Percentiles rank a stretch among this genome's conserved stretches.
Conservation (phyloP, 768 basidiomycete genomes). For the Suillus plorans region DNA sequence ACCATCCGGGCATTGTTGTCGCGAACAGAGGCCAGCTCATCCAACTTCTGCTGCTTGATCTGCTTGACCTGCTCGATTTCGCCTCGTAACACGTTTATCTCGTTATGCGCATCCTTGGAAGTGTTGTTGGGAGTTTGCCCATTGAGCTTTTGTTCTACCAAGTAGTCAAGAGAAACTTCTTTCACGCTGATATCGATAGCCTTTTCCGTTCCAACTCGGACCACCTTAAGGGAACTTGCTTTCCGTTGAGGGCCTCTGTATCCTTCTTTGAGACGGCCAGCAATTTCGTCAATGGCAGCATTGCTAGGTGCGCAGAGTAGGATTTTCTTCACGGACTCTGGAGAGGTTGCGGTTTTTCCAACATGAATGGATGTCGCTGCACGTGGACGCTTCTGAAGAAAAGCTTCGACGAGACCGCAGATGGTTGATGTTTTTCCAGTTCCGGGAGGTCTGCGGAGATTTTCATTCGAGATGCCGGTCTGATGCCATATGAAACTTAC, state of each 20-base stretch:
- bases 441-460: slow-evolving; percentile 76
- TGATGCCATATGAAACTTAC: slow-evolving; percentile 41
- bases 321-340: slow-evolving; percentile 63
- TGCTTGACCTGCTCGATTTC: slow-evolving; percentile 72
- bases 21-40: slow-evolving; percentile 54
- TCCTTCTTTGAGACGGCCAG: slow-evolving; percentile 81
- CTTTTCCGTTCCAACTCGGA: slow-evolving; percentile 82
- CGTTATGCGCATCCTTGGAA: slow-evolving; percentile 52
- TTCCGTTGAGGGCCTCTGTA: slow-evolving; percentile 56
- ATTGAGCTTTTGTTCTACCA: slow-evolving; percentile 77
- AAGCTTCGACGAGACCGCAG: slow-evolving; percentile 86
- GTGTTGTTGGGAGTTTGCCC: slow-evolving; percentile 36
- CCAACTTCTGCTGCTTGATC: slow-evolving; percentile 55
- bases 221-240: slow-evolving; percentile 68
- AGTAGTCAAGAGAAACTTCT: slow-evolving; percentile 82
- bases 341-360: slow-evolving; percentile 39
- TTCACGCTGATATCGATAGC: slow-evolving; percentile 77
- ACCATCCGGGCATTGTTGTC: slow-evolving; percentile 55
- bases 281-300: slow-evolving; percentile 97
- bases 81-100: slow-evolving; percentile 56
- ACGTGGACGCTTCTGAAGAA: slow-evolving; percentile 58
- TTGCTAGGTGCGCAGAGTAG: slow-evolving; percentile 97
- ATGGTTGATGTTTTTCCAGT: slow-evolving; percentile 99
- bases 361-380: slow-evolving; percentile 50
- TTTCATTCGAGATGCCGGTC: slow-evolving; percentile 3